phyloP scores from a whole-genome alignment of 371 early-diverging fungal species.

The Mucor racemosus region DNA sequence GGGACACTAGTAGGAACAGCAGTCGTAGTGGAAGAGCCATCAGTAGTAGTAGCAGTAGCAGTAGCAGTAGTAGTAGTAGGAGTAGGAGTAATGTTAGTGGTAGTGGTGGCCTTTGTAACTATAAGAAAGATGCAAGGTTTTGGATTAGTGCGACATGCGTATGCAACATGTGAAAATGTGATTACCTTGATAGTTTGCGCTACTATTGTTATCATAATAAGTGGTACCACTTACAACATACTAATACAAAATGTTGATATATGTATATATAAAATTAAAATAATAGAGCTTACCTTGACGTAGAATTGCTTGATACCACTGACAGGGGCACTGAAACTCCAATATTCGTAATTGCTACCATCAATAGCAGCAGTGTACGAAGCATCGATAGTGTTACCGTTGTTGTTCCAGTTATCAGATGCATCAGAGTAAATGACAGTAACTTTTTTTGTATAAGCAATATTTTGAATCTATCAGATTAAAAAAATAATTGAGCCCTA shows the following conservation, averaged over 20 bases:
- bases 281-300: slow-evolving; percentile 23
- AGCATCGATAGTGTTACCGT: slow-evolving; percentile 26
- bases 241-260: slow-evolving; percentile 26
- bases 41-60: slow-evolving; percentile 23
- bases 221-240: slow-evolving; percentile 39
- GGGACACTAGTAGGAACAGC: slow-evolving; percentile 17
- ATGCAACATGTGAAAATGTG: not conserved
- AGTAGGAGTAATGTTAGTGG: slow-evolving; percentile 12
- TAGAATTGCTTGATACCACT: slow-evolving; percentile 46
- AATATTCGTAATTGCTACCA: slow-evolving; percentile 43
- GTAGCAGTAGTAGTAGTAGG: slow-evolving; percentile 15
- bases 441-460: slow-evolving; percentile 44
- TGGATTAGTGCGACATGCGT: not conserved
- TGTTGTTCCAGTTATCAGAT: slow-evolving; percentile 35
- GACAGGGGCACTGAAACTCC: slow-evolving; percentile 40
- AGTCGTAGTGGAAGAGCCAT: slow-evolving; percentile 27
- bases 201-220: slow-evolving; percentile 47
- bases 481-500: not conserved
- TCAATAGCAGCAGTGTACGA: slow-evolving; percentile 24
- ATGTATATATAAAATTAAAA: not conserved
- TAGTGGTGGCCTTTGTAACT: not conserved
- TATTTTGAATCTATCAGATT: slow-evolving; percentile 36
- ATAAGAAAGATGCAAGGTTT: not conserved
- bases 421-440: slow-evolving; percentile 37
- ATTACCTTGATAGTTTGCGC: slow-evolving; percentile 19